phyloP scores from a whole-genome alignment of 805 yeast genomes.

The Teunomyces stri region DNA sequence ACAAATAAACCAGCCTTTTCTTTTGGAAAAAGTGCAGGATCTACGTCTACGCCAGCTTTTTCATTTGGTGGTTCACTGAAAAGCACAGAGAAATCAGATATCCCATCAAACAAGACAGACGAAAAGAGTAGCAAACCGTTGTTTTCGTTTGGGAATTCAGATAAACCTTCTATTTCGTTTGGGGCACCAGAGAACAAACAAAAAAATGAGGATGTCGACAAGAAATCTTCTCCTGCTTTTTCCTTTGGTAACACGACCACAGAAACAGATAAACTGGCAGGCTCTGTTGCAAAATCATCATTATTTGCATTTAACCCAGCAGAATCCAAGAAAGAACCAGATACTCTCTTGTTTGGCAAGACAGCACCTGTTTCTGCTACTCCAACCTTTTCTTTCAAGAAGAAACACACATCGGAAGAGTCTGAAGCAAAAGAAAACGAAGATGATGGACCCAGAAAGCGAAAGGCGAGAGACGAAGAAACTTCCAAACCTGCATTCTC shows the following conservation, averaged over 20 bases:
- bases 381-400: not conserved
- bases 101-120: not conserved
- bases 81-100: not conserved
- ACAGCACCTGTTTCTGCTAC: not conserved
- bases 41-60: not conserved
- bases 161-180: slow-evolving; percentile 11
- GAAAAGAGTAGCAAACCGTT: slow-evolving; percentile 6
- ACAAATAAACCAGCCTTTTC: slow-evolving; percentile 9
- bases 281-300: not conserved
- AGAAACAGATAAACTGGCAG: not conserved
- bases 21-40: slow-evolving; percentile 3
- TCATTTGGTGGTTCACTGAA: slow-evolving; percentile 4
- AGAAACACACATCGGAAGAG: not conserved
- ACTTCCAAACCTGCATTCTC: slow-evolving; percentile 14
- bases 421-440: not conserved
- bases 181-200: slow-evolving; percentile 8
- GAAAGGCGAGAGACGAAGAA: not conserved
- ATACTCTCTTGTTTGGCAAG: not conserved
- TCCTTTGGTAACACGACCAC: slow-evolving; percentile 12
- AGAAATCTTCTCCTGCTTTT: slow-evolving; percentile 9
- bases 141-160: slow-evolving; percentile 18
- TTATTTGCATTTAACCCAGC: not conserved
- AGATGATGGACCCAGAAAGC: not conserved
- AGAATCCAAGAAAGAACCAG: not conserved
- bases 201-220: too few species aligned